These are phyloP conservation scores for Chlorella sp. DNA, from an alignment of 139 green algal genomes.

Conservation along the genomic window DNA sequence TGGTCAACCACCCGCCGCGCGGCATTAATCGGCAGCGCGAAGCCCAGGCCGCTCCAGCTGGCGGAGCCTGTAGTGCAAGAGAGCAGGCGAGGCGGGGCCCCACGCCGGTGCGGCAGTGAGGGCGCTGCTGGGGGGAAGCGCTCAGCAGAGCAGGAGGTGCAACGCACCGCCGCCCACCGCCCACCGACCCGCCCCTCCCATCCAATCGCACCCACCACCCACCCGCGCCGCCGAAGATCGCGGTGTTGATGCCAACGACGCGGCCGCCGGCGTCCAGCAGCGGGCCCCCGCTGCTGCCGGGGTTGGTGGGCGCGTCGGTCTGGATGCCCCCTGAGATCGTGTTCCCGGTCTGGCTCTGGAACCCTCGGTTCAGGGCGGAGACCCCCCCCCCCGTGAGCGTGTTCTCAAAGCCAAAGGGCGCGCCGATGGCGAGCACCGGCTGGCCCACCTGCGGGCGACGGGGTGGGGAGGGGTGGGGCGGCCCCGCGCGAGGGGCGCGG, in stretches of 20 bases:
- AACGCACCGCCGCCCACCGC: neutral
- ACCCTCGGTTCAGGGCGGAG: conserved; percentile 58
- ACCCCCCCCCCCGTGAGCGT: conserved; percentile 65
- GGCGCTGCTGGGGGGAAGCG: neutral
- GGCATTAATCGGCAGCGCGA: conserved; percentile 83
- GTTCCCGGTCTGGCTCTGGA: conserved; percentile 55
- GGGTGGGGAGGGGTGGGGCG: too few relatives aligned
- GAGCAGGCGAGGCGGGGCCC: neutral
- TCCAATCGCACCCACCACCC: neutral
- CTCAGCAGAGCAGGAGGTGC: neutral
- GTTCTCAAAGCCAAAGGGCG: conserved; percentile 70
- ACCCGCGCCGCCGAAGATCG: conserved; percentile 84
- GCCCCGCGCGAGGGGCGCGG: too few relatives aligned
- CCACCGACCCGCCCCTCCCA: neutral
- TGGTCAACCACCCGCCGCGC: conserved; percentile 76
- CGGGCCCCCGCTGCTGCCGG: conserved; percentile 65
- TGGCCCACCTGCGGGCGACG: too few relatives aligned
- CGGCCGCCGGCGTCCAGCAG: conserved; percentile 65
- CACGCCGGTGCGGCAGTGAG: neutral
- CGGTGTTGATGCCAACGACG: conserved; percentile 63
- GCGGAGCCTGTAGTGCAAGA: conserved; percentile 25
- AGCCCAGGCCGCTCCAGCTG: conserved; percentile 70
- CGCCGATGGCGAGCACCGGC: conserved; percentile 69
- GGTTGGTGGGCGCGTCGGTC: conserved; percentile 73
- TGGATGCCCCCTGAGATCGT: conserved; percentile 79